Percentiles rank a stretch among this genome's conserved stretches.
Evolutionary conservation across 345 rosid genomes (phyloP).

Genomic region (Cardamine occulta): DNA sequence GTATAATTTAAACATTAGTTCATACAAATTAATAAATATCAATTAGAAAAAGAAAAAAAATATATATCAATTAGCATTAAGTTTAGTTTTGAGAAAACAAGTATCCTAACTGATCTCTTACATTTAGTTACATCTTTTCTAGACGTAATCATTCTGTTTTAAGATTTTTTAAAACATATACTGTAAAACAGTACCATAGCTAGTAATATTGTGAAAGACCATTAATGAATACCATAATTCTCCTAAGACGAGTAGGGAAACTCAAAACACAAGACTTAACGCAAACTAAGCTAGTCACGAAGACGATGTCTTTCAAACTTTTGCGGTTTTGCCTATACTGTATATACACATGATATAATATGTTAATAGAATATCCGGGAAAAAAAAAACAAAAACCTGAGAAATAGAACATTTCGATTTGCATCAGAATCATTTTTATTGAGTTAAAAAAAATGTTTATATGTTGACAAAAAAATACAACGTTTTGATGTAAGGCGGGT

Average conservation of each 20-base stretch:
- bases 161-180: background rate
- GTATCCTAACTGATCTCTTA: background rate
- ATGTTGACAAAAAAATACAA: background rate
- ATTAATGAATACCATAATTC: constrained; percentile 17
- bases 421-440: constrained; percentile 1
- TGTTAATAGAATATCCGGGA: background rate
- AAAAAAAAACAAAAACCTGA: background rate
- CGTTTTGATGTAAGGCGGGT: constrained; percentile 10
- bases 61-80: background rate
- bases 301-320: constrained; percentile 12
- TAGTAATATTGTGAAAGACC: background rate
- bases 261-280: constrained; percentile 22
- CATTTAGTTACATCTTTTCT: background rate
- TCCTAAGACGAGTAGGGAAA: constrained; percentile 12
- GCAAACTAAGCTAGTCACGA: constrained; percentile 32
- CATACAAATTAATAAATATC: background rate
- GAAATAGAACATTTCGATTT: background rate
- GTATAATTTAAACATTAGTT: background rate
- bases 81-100: background rate
- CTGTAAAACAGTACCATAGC: background rate
- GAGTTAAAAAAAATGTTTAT: background rate
- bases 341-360: background rate
- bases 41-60: background rate
- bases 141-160: background rate
- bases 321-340: background rate